Evolutionary conservation across 2,329 filamentous ascomycete species (phyloP).

Genomic region (Harringtonia lauricola): DNA sequence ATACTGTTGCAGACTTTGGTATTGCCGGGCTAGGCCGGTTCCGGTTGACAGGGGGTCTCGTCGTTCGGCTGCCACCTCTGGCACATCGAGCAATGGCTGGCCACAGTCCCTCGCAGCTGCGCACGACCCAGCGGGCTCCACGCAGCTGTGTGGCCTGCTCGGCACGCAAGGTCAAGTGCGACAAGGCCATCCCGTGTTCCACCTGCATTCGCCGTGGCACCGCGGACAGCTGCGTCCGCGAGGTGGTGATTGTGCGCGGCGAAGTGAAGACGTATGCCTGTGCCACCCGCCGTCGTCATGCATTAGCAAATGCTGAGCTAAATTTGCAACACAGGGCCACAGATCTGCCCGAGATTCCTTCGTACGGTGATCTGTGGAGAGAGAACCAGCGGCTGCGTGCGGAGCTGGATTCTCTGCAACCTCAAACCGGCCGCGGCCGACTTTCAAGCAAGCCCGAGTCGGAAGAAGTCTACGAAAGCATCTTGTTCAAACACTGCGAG

Average conservation of each 20-base stretch:
- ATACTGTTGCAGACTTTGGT: too few relatives aligned
- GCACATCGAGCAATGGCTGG: too few relatives aligned
- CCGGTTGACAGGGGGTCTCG: too few relatives aligned
- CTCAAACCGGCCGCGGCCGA: too few relatives aligned
- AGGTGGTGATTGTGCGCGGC: conserved; percentile 1
- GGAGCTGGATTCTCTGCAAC: neutral
- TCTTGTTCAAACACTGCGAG: neutral
- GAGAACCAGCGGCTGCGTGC: neutral
- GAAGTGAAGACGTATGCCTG: neutral
- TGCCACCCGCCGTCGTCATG: too few relatives aligned
- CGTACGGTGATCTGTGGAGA: neutral
- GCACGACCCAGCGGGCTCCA: conserved; percentile 13
- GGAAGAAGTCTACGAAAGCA: too few relatives aligned
- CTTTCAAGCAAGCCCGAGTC: too few relatives aligned
- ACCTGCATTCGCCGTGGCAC: conserved; percentile 14
- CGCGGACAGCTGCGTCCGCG: neutral
- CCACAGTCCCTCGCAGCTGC: too few relatives aligned
- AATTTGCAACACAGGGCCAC: neutral
- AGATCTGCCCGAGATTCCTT: neutral
- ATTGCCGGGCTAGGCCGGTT: too few relatives aligned
- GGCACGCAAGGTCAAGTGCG: conserved; percentile 15
- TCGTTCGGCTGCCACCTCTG: too few relatives aligned
- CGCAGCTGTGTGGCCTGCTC: conserved; percentile 14
- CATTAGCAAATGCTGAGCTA: too few relatives aligned
- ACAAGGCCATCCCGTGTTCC: conserved; percentile 15